Evolutionary conservation across 2,329 filamentous ascomycete genomes (phyloP), one percentile per base, ranked within the genome.

Genomic region (Parastagonospora nodorum): DNA sequence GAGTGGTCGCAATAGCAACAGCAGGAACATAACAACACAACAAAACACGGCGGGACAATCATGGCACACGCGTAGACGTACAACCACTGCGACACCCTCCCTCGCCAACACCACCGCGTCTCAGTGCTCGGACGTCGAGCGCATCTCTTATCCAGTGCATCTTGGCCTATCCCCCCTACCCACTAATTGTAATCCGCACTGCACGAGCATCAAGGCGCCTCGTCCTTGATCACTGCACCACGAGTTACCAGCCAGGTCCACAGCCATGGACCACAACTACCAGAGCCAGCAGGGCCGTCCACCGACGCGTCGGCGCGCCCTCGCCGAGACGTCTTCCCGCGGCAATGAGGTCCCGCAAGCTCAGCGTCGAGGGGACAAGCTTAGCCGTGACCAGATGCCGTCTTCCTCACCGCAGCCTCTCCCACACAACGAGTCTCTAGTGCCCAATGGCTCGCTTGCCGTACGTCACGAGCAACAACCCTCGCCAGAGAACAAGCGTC

Each of bases 401-500:
- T 54, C 57, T n/a, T 59, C 66, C 14, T 58, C 60, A 14, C 53
- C 64, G 2, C 48, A 51, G 16, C 44, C 42, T n/a, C 57, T 74
- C 2, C 75, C 78, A 1, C 76, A 77, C 67, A 78, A 78, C 50
- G 74, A 78, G 63, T 78, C 75, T 2, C 62, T 78, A 33, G 70
- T 74, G 9, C 67, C 74, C 10, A 77, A 79, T 61, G 74, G 76
- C 40, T 74, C 74, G 1, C 70, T 78, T 30, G 60, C 72, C 4
- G 69, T 79, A 9, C 74, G 72, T 15, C 72, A 71, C 48, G 68
- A 70, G 44, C 53, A 60, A 10, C 44, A 44, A 14, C 49, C 57
- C 1, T 61, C 61, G n/a, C 72, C 75, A 29, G 79, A 82, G 49
- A 78, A 82, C 65, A 82, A 82, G 54, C 79, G 79, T 27, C 64